phyloP scores from a whole-genome alignment of 2,329 filamentous ascomycete species.

The Botrytis elliptica region DNA sequence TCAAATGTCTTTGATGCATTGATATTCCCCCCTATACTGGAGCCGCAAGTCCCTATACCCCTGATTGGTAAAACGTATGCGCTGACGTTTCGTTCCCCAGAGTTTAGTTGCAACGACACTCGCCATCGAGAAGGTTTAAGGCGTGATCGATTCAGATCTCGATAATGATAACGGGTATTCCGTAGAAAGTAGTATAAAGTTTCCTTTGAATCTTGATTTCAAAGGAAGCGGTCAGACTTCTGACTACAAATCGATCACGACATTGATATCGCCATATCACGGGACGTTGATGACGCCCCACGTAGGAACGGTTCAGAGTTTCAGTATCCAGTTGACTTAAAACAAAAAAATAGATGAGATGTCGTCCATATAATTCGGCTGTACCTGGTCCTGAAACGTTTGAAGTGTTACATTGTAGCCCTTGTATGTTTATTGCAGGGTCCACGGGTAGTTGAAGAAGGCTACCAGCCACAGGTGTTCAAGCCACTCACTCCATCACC shows the following conservation, averaged over 20 bases:
- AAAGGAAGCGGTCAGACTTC: constrained; percentile 1
- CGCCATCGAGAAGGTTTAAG: constrained; percentile 12
- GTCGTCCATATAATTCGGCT: background rate
- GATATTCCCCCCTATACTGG: background rate
- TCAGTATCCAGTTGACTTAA: too few species aligned
- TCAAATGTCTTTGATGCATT: background rate
- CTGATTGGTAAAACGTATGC: constrained; percentile 6
- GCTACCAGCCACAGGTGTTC: background rate
- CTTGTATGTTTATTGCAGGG: background rate
- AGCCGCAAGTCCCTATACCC: constrained; percentile 2
- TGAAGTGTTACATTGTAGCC: background rate
- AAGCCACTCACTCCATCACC: background rate
- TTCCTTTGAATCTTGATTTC: background rate
- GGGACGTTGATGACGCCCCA: background rate
- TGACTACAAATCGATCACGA: constrained; percentile 2
- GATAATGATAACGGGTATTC: background rate
- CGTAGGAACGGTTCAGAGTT: background rate
- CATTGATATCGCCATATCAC: constrained; percentile 20
- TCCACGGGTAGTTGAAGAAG: background rate
- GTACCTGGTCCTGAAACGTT: background rate
- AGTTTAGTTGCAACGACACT: background rate
- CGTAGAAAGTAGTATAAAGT: background rate
- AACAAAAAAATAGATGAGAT: background rate
- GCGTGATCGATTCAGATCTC: background rate
- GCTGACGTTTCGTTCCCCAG: constrained; percentile 11